phyloP scores from a whole-genome alignment of 257 asterid genomes.

The Solanum sejunctum region DNA sequence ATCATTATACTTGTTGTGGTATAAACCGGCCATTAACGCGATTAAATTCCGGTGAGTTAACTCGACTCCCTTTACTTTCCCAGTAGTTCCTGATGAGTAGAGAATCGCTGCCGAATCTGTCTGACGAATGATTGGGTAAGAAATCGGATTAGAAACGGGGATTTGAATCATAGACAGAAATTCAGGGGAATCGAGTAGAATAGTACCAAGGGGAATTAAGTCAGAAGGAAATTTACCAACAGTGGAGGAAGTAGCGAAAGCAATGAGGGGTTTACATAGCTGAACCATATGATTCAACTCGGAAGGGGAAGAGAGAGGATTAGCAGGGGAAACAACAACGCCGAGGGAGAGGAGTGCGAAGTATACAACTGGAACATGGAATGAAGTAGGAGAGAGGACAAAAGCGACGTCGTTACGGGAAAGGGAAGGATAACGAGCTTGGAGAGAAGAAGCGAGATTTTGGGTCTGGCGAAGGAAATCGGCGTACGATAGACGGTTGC shows the following conservation, averaged over 20 bases:
- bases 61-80: conserved; percentile 65
- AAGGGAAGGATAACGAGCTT: conserved; percentile 27
- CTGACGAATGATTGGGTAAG: conserved; percentile 17
- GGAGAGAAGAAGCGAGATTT: conserved; percentile 47
- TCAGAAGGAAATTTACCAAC: conserved; percentile 32
- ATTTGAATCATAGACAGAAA: conserved; percentile 36
- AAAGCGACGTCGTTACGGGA: conserved; percentile 61
- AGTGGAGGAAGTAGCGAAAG: conserved; percentile 35
- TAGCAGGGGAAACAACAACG: conserved; percentile 63
- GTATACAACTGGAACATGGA: conserved; percentile 58
- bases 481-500: conserved; percentile 31
- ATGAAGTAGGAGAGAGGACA: conserved; percentile 58
- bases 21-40: conserved; percentile 28
- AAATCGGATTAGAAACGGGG: background rate
- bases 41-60: conserved; percentile 67
- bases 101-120: conserved; percentile 58
- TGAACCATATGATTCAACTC: conserved; percentile 52
- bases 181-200: conserved; percentile 43
- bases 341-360: conserved; percentile 72
- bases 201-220: conserved; percentile 1
- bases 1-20: conserved; percentile 1
- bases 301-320: conserved; percentile 48
- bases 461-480: conserved; percentile 35
- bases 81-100: conserved; percentile 93
- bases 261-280: conserved; percentile 44